Evolutionary conservation across 257 asterid species (phyloP).

Genomic region (Salvia hispanica): DNA sequence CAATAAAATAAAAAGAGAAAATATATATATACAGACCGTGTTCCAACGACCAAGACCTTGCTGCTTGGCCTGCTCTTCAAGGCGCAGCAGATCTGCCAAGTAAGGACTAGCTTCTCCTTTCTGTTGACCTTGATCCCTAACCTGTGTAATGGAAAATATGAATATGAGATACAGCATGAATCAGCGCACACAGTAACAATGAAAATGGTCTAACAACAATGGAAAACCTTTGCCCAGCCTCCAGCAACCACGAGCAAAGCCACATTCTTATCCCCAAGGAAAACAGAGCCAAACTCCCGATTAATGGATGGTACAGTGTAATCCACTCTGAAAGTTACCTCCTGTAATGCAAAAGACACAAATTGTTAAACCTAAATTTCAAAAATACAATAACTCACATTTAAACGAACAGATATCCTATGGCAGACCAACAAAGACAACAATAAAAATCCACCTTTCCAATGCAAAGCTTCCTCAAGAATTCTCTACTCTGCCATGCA

Average conservation of each 20-base stretch:
- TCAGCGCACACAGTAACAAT: constrained; percentile 11
- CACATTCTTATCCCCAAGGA: constrained; percentile 76
- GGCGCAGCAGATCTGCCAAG: constrained; percentile 66
- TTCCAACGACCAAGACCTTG: constrained; percentile 96
- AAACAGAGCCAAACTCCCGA: constrained; percentile 91
- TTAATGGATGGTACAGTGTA: constrained; percentile 84
- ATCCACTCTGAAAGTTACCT: constrained; percentile 86
- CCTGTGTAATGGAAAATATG: constrained; percentile 45
- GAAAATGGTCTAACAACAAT: constrained; percentile 10
- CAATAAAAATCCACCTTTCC: constrained; percentile 67
- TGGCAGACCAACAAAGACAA: not conserved
- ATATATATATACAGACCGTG: constrained; percentile 54
- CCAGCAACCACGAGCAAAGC: constrained; percentile 76
- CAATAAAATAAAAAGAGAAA: not conserved
- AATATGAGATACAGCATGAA: constrained; percentile 12
- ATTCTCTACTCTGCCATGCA: constrained; percentile 98
- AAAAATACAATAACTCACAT: constrained; percentile 2
- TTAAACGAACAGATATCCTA: constrained; percentile 11
- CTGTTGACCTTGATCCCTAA: constrained; percentile 89
- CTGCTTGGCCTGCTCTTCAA: constrained; percentile 84
- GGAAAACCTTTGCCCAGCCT: constrained; percentile 95
- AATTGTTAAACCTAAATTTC: not conserved
- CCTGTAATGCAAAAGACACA: constrained; percentile 45
- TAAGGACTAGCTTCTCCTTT: constrained; percentile 90
- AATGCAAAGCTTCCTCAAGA: constrained; percentile 80